Base-by-base conservation (phyloP, 306 rosid genomes). In the Vicia sativa region DNA sequence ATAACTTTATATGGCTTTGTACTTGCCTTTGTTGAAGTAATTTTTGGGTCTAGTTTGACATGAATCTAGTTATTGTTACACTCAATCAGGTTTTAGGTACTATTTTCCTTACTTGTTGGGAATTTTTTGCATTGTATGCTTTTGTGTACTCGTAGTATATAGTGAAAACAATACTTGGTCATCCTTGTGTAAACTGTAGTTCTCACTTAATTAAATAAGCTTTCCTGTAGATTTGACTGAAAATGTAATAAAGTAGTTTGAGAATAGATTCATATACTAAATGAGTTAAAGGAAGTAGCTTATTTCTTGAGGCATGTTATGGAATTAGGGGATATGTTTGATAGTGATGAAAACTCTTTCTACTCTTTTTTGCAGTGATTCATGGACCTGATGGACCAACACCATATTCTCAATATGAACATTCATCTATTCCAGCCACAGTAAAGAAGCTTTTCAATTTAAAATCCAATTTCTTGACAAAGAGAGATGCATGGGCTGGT, bases 401-500 rank as follows among this genome's bases (percentile, higher is more conserved):
- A 7, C 87, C 81, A 15, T 16, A 77, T 50, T 92, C 98, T 11
- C 93, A 90, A 46, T 92, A 74, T 57, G 98, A 92, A 65, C 98
- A 92, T 72, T 89, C 98, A 3, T 92, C 98, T 13, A 52, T 92
- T 35, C 89, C 98, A 0, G 98, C 98, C 11, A 92, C 96, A 9
- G 96, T 92, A 9, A 92, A 92, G 82, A 92, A 80, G 84, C 88
- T 92, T 14, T 92, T 92, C 90, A 92, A 92, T 81, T 82, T 92
- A n/a, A 85, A 83, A 56, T 89, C 96, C 25, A 92, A 92, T 82
- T 92, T 92, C 87, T 79, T 92, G 70, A 92, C 98, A 4, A 89
- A 90, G 80, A 88, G 98, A 82, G 98, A 89, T 80, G 96, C 98
- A 9, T 92, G 98, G 98, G 96, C 98, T 3, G 96, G 96, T 50